Base-by-base conservation (phyloP, 257 asterid genomes). In the Solanum pinnatisectum region DNA sequence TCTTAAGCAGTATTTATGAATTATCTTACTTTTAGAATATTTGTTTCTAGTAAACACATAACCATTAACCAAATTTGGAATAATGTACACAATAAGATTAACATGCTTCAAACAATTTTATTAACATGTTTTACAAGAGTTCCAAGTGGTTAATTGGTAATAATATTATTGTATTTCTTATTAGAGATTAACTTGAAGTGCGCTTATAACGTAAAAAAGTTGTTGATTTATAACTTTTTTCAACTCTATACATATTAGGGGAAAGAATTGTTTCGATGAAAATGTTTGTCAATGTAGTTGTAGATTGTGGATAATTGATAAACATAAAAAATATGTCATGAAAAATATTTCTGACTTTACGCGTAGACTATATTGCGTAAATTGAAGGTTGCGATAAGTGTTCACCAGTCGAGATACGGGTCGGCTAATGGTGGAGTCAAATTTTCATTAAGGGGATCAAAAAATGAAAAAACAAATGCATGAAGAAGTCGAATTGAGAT, bases 401-500 rank as follows among this genome's bases (percentile, higher is more conserved):
- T 52, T 52, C 63, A 52, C 8, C 22, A 52, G 63, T 52, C 63
- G 60, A 52, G 60, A 52, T 52, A 2, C 3, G 23, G 60, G 1
- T 0, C 9, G 60, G 23, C 6, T 16, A 16, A 46, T 46, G 56
- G 22, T 4, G 0, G 60, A 16, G 23, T 52, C 23, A 52, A 52
- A 16, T 5, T 52, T 1, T 52, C 6, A 52, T 16, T 0, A 15
- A 2, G 60, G 20, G 22, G 8, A 49, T 49, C 5, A 15, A 49
- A 16, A 52, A 16, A 16, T 52, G 8, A 16, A 52, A 52, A 52
- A 16, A 1, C 16, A 52, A 16, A 3, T 52, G 60, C 0, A 49
- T 0, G 0, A 15, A 49, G 7, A 15, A 15, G 22, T 49, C 8
- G 0, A 52, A 6, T 44, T 6, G 60, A 8, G 7, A 5, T 0